Percentiles rank a stretch among this genome's conserved stretches.
Evolutionary conservation across 495 filamentous ascomycete species (phyloP).

Genomic region (Chaetomium tenue): DNA sequence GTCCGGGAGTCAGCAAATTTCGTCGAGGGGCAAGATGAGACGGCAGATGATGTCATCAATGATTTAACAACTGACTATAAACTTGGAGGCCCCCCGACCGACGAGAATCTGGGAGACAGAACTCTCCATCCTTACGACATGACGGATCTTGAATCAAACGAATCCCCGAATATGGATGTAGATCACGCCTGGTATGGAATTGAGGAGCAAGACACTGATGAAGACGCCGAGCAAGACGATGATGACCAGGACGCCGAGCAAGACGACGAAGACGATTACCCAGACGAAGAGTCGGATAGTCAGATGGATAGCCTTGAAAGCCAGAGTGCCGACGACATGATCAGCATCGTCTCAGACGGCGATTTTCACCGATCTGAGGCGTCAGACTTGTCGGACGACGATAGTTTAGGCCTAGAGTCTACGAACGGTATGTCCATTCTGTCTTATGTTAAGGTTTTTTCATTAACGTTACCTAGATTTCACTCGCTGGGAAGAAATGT

Average conservation of each 20-base stretch:
- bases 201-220: constrained; percentile 3
- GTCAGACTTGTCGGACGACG: background rate
- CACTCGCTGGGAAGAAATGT: background rate
- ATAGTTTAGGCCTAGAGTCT: background rate
- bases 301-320: constrained; percentile 31
- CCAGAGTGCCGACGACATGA: constrained; percentile 30
- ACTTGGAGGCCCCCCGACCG: background rate
- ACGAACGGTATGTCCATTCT: background rate
- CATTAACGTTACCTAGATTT: background rate
- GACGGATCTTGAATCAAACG: background rate
- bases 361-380: no score
- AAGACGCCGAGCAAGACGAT: constrained; percentile 11
- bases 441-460: background rate
- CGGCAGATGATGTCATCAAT: background rate
- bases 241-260: background rate
- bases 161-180: background rate
- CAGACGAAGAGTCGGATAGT: constrained; percentile 25
- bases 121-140: background rate
- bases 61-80: background rate
- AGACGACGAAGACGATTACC: constrained; percentile 24
- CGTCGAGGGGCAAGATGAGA: background rate
- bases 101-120: background rate
- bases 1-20: background rate
- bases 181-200: constrained; percentile 22
- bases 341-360: no score